phyloP scores from a whole-genome alignment of 2,329 filamentous ascomycete genomes.

The Fusarium keratoplasticum region DNA sequence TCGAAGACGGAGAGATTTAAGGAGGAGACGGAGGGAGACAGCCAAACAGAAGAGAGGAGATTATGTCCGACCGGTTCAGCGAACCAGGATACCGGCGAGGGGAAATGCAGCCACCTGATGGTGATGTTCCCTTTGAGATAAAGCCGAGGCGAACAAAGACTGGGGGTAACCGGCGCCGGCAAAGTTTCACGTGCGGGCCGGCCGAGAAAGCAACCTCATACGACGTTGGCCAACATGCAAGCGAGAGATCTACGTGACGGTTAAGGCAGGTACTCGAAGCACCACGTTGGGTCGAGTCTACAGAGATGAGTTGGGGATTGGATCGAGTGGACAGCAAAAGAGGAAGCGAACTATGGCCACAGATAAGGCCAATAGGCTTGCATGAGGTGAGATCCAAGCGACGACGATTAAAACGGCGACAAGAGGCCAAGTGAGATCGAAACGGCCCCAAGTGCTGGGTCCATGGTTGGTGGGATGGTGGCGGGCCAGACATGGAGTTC shows the following conservation, averaged over 20 bases:
- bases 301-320: conserved; percentile 2
- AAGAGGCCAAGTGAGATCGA: conserved; percentile 25
- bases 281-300: conserved; percentile 18
- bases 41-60: conserved; percentile 16
- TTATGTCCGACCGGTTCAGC: conserved; percentile 10
- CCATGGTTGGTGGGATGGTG: conserved; percentile 3
- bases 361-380: conserved; percentile 15
- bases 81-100: conserved; percentile 24
- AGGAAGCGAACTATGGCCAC: conserved; percentile 10
- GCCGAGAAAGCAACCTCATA: conserved; percentile 33
- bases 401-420: conserved; percentile 10
- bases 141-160: conserved; percentile 40
- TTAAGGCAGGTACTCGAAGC: conserved; percentile 35
- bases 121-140: conserved; percentile 32
- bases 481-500: conserved; percentile 10
- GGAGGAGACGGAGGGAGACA: conserved; percentile 10
- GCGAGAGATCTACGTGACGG: conserved; percentile 34
- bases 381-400: conserved; percentile 13
- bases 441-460: conserved; percentile 21
- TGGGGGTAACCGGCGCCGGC: conserved; percentile 22
- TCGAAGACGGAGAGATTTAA: conserved; percentile 5
- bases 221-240: conserved; percentile 27
- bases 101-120: conserved; percentile 27
- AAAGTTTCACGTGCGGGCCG: conserved; percentile 41
- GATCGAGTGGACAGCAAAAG: neutral